Percentiles rank a stretch among this genome's conserved stretches.
Conservation (phyloP, 2,329 filamentous ascomycete genomes). For the Fusarium napiforme region DNA sequence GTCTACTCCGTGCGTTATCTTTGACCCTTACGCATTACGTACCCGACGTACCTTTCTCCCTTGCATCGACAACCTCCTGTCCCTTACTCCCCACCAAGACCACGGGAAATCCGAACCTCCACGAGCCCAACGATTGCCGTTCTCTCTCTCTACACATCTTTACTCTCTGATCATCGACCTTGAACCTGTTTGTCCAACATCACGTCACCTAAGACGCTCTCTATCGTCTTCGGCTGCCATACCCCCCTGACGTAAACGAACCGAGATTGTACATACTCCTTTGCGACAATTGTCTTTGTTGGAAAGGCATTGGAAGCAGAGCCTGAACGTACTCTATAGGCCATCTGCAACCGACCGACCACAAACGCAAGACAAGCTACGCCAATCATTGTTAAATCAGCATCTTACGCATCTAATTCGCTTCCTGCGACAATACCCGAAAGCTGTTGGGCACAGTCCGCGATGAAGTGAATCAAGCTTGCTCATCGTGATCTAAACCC, state of each 20-base stretch:
- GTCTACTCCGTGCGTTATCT: neutral
- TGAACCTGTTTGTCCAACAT: neutral
- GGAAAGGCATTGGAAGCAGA: neutral
- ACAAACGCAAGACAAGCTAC: constrained; percentile 8
- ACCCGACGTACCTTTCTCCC: constrained; percentile 2
- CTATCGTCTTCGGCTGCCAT: neutral
- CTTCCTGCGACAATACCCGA: constrained; percentile 22
- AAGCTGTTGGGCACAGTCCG: constrained; percentile 13
- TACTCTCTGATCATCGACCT: neutral
- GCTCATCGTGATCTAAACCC: constrained; percentile 19
- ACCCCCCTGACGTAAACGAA: neutral
- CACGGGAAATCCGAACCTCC: neutral
- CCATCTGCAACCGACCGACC: constrained; percentile 1
- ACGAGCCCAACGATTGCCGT: neutral
- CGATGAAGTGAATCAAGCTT: constrained; percentile 34
- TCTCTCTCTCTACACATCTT: neutral
- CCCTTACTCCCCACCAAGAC: neutral
- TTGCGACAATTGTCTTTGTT: constrained; percentile 9
- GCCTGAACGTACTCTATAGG: neutral
- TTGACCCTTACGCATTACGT: constrained; percentile 5
- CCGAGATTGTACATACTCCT: constrained; percentile 9
- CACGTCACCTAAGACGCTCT: neutral
- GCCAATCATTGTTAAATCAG: constrained; percentile 13
- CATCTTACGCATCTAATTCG: constrained; percentile 19
- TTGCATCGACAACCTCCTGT: constrained; percentile 11